Percentiles rank a stretch among this genome's conserved stretches.
Evolutionary conservation across 2,329 filamentous ascomycete genomes (phyloP).

Genomic region (Thermoascus crustaceus): DNA sequence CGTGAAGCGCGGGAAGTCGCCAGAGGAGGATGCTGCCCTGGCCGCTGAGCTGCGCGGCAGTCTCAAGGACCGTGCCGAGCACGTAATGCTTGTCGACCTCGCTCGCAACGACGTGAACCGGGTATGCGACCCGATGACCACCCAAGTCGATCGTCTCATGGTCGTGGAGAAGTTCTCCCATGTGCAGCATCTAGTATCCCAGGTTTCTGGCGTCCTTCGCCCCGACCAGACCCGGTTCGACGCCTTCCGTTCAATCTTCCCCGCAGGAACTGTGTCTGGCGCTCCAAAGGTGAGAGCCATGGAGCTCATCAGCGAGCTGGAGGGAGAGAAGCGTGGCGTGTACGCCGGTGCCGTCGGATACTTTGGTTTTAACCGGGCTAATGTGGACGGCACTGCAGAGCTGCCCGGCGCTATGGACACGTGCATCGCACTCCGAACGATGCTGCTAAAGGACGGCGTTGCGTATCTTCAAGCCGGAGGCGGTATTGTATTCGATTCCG

Average conservation of each 20-base stretch:
- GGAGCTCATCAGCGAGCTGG: slow-evolving; percentile 92
- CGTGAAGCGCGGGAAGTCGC: slow-evolving; percentile 72
- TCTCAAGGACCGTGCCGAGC: slow-evolving; percentile 86
- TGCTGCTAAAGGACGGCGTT: slow-evolving; percentile 84
- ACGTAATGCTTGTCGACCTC: slow-evolving; percentile 96
- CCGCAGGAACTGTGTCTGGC: slow-evolving; percentile 88
- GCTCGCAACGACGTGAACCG: slow-evolving; percentile 95
- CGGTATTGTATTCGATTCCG: slow-evolving; percentile 90
- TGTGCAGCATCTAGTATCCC: slow-evolving; percentile 92
- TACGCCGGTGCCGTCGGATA: slow-evolving; percentile 96
- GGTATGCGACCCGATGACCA: slow-evolving; percentile 82
- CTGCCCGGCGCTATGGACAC: slow-evolving; percentile 87
- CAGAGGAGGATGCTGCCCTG: slow-evolving; percentile 72
- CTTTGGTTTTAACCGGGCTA: slow-evolving; percentile 76
- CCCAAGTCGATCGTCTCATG: slow-evolving; percentile 89
- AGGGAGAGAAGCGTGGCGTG: slow-evolving; percentile 86
- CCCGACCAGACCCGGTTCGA: slow-evolving; percentile 83
- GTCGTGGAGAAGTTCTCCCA: slow-evolving; percentile 91
- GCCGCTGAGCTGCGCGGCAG: slow-evolving; percentile 69
- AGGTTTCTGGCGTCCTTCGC: slow-evolving; percentile 85
- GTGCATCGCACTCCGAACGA: slow-evolving; percentile 74
- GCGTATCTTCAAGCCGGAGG: slow-evolving; percentile 83
- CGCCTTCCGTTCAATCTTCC: slow-evolving; percentile 93
- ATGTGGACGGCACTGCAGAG: slow-evolving; percentile 50
- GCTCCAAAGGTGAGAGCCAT: slow-evolving; percentile 95